Evolutionary conservation across 176 grass and related monocot species (phyloP), one percentile per base, ranked within the genome.

Genomic region (Themeda triandra): DNA sequence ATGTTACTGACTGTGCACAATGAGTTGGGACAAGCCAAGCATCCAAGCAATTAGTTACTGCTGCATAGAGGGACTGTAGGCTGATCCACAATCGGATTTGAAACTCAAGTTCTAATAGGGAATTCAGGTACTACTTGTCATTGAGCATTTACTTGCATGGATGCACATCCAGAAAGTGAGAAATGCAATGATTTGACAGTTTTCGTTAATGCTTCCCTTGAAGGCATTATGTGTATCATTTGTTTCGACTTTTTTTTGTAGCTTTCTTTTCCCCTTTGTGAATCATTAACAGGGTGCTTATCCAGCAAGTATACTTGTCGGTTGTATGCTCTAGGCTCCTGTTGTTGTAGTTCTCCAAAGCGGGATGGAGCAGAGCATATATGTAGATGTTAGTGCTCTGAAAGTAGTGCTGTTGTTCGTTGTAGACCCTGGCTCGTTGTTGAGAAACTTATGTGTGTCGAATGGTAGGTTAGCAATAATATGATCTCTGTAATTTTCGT

Each of bases 111-210:
- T 66, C 27, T 80, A 13, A 75, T 42, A 66, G 18, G 39, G 70
- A 78, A 60, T 13, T 10, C 37, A 56, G 46, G 27, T 69, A 13
- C 32, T 39, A 68, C 30, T 69, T 4, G 66, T 76, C 39, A 75
- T 23, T 81, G 70, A 89, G 70, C 62, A 66, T 33, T 48, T 24
- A n/a, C 78, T 45, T 25, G 24, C 79, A 54, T 86, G 53, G 72
- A 64, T 63, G 39, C 32, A 33, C 56, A 69, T 33, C 64, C 83
- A 82, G 24, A 54, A 31, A 27, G 21, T 63, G 53, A 81, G 44
- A 80, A 70, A 23, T 67, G 67, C 58, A 59, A 70, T 78, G 87
- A 51, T 54, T 30, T 75, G 71, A 12, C 63, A 71, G 53, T 33
- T 7, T 32, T 58, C 28, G 10, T 51, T 35, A 71, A 71, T 81